These are phyloP conservation scores for Calonectria hongkongensis DNA, from an alignment of 2,329 filamentous ascomycete genomes.

Conservation along the genomic window DNA sequence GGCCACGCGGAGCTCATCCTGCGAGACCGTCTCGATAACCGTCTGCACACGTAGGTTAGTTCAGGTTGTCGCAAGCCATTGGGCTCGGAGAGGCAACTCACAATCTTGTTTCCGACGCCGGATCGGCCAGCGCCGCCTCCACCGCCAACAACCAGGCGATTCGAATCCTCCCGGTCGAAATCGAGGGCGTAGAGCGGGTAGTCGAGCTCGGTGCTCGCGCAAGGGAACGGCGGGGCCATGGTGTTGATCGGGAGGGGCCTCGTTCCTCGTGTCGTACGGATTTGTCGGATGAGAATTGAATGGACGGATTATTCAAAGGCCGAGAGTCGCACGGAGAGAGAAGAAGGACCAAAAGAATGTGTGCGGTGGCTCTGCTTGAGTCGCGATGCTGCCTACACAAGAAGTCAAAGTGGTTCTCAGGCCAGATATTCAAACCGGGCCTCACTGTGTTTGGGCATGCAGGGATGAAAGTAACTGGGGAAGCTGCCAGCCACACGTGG, in stretches of 20 bases:
- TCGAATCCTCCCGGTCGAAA: constrained; percentile 88
- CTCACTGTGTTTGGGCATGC: constrained; percentile 48
- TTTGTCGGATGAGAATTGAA: neutral
- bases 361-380: neutral
- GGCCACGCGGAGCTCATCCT: constrained; percentile 77
- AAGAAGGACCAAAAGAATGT: neutral
- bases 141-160: constrained; percentile 87
- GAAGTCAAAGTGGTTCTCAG: constrained; percentile 39
- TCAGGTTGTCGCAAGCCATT: constrained; percentile 3
- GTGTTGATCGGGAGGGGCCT: constrained; percentile 45
- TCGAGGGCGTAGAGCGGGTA: constrained; percentile 93
- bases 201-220: constrained; percentile 80
- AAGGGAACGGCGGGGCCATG: constrained; percentile 65
- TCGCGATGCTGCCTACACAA: constrained; percentile 2
- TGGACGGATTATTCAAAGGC: neutral
- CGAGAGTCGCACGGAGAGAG: neutral
- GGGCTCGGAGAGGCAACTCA: constrained; percentile 63
- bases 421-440: constrained; percentile 52
- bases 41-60: constrained; percentile 68
- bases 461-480: constrained; percentile 24
- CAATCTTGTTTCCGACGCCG: constrained; percentile 91
- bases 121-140: constrained; percentile 89
- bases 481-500: constrained; percentile 37
- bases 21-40: constrained; percentile 81
- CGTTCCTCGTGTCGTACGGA: constrained; percentile 19